These are phyloP conservation scores for Picea sitchensis DNA, from an alignment of 75 land plant species.

Conservation along the genomic window DNA sequence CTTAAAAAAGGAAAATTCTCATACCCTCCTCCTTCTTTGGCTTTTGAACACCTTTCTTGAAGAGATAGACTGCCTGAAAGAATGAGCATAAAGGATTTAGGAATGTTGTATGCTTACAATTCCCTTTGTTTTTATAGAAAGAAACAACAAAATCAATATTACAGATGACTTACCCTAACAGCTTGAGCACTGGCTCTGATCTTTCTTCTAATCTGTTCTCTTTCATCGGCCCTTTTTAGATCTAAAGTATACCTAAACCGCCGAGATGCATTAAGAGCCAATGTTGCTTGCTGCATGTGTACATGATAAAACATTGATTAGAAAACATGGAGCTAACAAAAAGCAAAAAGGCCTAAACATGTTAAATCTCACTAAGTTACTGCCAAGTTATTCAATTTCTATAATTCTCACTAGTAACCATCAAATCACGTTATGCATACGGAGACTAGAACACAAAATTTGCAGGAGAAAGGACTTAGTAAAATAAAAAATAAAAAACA, in stretches of 20 bases:
- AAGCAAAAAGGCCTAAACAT: background rate
- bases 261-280: conserved; percentile 90
- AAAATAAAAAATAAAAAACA: no score
- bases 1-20: no score
- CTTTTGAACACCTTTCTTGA: conserved; percentile 55
- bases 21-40: conserved; percentile 9
- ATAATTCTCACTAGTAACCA: background rate
- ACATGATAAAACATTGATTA: background rate
- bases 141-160: no score
- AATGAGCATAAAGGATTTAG: background rate
- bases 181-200: conserved; percentile 78
- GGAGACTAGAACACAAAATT: background rate
- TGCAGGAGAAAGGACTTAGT: background rate
- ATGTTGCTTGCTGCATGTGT: conserved; percentile 61
- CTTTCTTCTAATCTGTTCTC: conserved; percentile 41
- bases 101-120: conserved; percentile 24
- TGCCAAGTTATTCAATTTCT: background rate
- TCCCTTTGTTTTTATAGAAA: no score
- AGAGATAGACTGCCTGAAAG: conserved; percentile 74
- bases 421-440: background rate
- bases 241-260: conserved; percentile 88
- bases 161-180: conserved; percentile 40
- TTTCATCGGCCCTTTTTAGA: conserved; percentile 54
- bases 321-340: background rate
- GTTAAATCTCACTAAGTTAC: no score